Conservation (phyloP, 768 basidiomycete species). For the Lentinula boryana region DNA sequence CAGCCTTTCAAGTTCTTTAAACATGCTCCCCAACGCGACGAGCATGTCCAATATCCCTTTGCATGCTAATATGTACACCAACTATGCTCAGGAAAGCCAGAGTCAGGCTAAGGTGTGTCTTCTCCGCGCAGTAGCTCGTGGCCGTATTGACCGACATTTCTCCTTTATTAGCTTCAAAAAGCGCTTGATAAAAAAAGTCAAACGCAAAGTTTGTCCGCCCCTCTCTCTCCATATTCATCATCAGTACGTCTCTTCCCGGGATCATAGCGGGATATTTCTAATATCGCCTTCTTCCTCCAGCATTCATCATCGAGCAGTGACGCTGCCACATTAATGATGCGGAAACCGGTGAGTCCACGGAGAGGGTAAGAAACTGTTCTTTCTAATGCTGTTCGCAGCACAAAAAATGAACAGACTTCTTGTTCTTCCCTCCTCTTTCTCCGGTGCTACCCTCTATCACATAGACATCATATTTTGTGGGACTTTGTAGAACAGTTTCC, state of each 20-base stretch:
- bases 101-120: slow-evolving; percentile 67
- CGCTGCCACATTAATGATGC: slow-evolving; percentile 51
- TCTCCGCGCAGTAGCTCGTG: not conserved
- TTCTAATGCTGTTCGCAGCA: not conserved
- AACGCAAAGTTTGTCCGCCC: slow-evolving; percentile 26
- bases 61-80: slow-evolving; percentile 66
- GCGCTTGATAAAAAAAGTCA: slow-evolving; percentile 40
- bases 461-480: slow-evolving; percentile 1
- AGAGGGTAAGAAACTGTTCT: not conserved
- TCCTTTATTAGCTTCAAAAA: slow-evolving; percentile 45
- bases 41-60: slow-evolving; percentile 60
- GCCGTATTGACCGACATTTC: slow-evolving; percentile 8
- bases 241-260: slow-evolving; percentile 6
- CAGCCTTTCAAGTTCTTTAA: slow-evolving; percentile 63
- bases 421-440: not conserved
- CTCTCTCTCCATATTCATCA: slow-evolving; percentile 7
- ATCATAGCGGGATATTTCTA: not conserved
- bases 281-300: slow-evolving; percentile 16
- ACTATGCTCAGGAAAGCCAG: slow-evolving; percentile 46
- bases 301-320: slow-evolving; percentile 30
- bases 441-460: not conserved
- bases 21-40: slow-evolving; percentile 66
- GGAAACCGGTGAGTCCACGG: slow-evolving; percentile 35
- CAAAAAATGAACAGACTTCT: not conserved
- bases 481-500: slow-evolving; percentile 1